Evolutionary conservation across 2,329 filamentous ascomycete species (phyloP), one percentile per base, ranked within the genome.

Genomic region (Xylaria sp.): DNA sequence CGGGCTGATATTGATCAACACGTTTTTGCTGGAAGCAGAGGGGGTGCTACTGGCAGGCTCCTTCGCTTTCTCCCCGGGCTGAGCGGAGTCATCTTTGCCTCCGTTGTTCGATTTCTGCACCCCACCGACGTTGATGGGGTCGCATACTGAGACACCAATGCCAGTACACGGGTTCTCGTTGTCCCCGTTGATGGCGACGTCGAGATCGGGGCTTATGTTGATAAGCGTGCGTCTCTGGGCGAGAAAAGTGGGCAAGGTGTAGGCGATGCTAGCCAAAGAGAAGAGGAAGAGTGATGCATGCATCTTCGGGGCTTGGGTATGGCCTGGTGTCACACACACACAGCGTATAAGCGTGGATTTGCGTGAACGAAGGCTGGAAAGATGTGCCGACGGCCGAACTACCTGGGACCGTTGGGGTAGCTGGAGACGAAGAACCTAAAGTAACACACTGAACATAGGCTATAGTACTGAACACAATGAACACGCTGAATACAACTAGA

Each of bases 41-140:
- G 9, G 5, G 40, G 17, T 21, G n/a, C 26, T 29, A 16, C 37
- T 44, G 20, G 16, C 43, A 18, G 44, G 40, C 39, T 47, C 44
- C 19, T 39, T 24, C 17, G 44, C 39, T 18, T 51, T 34, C 26
- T 54, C 46, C n/a, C 45, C 40, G n/a, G 26, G 17, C 7, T 18
- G 22, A 2, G 45, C 48, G 29, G 17, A 39, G 39, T 55, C 29
- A 17, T 40, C 46, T 9, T 54, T 56, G 18, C 56, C 29, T 17
- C 41, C 46, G 13, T 54, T 56, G 18, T 58, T 63, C 9, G 49
- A 50, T 39, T 41, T 55, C 37, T 63, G 59, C 16, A 48, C 55
- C 9, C 59, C 63, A 7, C 53, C 45, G 24, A 65, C 63, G 20
- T 62, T 66, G 58, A 66, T 64, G 29, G 63, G 64, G 50, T 66